A percentile compares a stretch with the other conserved stretches of the same genome.
Evolutionary conservation across 192 early-diverging fungal species (phyloP).

Genomic region (Entomortierella parvispora): DNA sequence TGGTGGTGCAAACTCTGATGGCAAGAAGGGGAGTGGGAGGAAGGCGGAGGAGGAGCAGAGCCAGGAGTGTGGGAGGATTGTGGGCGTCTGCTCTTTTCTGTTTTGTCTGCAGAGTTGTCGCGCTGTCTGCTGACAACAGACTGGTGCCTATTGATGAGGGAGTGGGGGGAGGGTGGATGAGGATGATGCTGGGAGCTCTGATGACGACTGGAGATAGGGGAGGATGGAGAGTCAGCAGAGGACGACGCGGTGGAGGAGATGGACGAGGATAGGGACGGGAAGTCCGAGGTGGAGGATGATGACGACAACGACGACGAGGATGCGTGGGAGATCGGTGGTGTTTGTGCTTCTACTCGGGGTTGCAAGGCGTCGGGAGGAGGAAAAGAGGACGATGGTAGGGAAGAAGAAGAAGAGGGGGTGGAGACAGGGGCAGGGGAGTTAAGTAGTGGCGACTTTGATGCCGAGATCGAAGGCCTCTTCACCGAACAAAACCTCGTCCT

Average conservation of each 20-base stretch:
- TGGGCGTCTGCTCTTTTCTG: background rate
- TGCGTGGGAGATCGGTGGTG: background rate
- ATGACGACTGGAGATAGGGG: background rate
- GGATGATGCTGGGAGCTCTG: background rate
- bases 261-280: background rate
- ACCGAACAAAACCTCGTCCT: too few species aligned
- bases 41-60: background rate
- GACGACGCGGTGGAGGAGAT: slow-evolving; percentile 14
- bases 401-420: too few species aligned
- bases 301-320: background rate
- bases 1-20: slow-evolving; percentile 12
- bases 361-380: background rate
- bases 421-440: too few species aligned
- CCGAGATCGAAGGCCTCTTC: too few species aligned
- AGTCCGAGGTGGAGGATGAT: background rate
- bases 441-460: too few species aligned
- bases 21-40: background rate
- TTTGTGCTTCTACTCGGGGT: background rate
- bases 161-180: slow-evolving; percentile 6
- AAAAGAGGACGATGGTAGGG: too few species aligned
- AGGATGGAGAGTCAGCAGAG: background rate
- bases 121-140: too few species aligned
- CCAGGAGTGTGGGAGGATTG: background rate
- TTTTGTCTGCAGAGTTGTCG: too few species aligned
- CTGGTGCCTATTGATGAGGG: too few species aligned